These are phyloP conservation scores for Medicago arabica DNA, from an alignment of 306 rosid species.

Conservation along the genomic window DNA sequence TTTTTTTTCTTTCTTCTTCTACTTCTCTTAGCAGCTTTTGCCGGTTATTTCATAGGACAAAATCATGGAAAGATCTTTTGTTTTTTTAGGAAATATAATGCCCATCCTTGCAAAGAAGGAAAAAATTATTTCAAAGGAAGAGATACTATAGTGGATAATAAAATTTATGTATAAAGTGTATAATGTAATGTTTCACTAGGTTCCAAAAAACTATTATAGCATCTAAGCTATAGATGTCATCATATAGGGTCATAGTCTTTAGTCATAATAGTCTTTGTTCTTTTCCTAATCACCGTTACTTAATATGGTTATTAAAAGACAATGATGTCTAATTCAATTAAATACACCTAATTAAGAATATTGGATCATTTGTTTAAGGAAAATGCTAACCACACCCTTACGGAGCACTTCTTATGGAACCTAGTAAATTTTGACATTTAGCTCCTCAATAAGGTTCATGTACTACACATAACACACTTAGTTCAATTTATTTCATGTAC, in stretches of 20 bases:
- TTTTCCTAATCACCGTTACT: conserved; percentile 36
- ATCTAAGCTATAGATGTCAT: conserved; percentile 36
- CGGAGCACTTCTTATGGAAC: too few species aligned
- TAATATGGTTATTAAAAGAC: conserved; percentile 16
- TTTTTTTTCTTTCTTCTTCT: background rate
- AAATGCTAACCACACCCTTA: background rate
- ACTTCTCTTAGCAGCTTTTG: conserved; percentile 62
- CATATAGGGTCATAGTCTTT: conserved; percentile 36
- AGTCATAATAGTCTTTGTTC: conserved; percentile 36
- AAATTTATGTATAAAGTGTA: conserved; percentile 16
- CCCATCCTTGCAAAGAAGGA: background rate
- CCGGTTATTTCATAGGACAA: conserved; percentile 47
- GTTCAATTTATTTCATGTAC: too few species aligned
- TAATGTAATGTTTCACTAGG: conserved; percentile 36
- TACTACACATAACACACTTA: background rate
- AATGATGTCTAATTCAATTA: conserved; percentile 19
- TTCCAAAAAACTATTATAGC: conserved; percentile 21
- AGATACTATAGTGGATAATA: conserved; percentile 20
- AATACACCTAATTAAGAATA: background rate
- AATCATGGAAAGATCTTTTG: conserved; percentile 47
- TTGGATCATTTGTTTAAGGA: background rate
- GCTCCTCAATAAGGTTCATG: background rate
- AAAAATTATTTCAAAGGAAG: background rate
- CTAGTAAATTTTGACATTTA: background rate
- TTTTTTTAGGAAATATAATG: conserved; percentile 39